Evolutionary conservation across 805 yeast genomes (phyloP).

Genomic region (Zygotorulaspora florentina): DNA sequence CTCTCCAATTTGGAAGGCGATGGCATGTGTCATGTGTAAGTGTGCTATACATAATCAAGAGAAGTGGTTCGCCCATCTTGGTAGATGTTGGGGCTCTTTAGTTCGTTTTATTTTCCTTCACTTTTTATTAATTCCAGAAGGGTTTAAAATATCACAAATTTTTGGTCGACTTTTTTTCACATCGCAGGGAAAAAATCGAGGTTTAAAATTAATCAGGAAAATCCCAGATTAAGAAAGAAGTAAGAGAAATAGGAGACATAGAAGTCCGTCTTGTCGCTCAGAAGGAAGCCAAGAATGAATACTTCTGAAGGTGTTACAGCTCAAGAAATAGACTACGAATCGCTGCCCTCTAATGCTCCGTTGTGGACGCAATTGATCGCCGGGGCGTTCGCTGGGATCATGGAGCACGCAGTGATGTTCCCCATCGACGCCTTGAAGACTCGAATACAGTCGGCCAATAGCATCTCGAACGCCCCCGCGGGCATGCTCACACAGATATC

Average conservation of each 20-base stretch:
- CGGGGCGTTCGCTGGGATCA: constrained; percentile 98
- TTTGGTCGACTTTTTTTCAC: not conserved
- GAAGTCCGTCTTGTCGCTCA: not conserved
- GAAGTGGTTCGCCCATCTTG: too few species aligned
- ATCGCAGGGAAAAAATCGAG: not conserved
- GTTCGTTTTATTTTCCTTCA: not conserved
- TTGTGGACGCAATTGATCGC: constrained; percentile 78
- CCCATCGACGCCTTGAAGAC: constrained; percentile 97
- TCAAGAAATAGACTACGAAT: constrained; percentile 78
- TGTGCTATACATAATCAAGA: too few species aligned
- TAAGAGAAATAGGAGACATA: not conserved
- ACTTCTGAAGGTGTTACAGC: constrained; percentile 13
- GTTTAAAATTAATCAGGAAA: not conserved
- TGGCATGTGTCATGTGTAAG: too few species aligned
- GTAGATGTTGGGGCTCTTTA: not conserved
- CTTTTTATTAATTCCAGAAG: constrained; percentile 5
- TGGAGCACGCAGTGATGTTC: constrained; percentile 97
- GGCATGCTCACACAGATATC: constrained; percentile 62
- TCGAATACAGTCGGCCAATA: constrained; percentile 62
- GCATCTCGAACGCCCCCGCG: constrained; percentile 31
- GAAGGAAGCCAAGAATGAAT: constrained; percentile 7
- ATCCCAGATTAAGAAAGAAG: not conserved
- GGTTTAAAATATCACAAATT: constrained; percentile 4
- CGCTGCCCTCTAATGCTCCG: constrained; percentile 83
- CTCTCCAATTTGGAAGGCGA: too few species aligned